These are phyloP conservation scores for Homolaphlyctis polyrhiza DNA, from an alignment of 371 early-diverging fungal genomes.

Conservation along the genomic window DNA sequence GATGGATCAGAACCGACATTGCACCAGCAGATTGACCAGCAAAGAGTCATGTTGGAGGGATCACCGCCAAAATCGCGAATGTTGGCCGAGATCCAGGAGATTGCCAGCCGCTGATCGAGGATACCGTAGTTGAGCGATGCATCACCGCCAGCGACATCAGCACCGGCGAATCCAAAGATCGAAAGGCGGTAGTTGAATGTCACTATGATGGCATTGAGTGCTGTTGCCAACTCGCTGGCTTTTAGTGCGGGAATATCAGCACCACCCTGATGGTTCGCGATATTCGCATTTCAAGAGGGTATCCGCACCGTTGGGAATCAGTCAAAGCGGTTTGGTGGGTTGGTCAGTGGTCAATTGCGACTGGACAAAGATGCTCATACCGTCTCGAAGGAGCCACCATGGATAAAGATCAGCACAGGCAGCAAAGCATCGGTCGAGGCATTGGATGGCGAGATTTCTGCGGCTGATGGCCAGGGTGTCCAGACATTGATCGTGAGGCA, in stretches of 20 bases:
- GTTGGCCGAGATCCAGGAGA: conserved; percentile 43
- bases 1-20: conserved; percentile 29
- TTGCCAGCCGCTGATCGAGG: conserved; percentile 38
- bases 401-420: conserved; percentile 23
- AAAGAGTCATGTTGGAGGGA: conserved; percentile 32
- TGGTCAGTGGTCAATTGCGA: too few relatives aligned
- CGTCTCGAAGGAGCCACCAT: conserved; percentile 19
- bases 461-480: too few relatives aligned
- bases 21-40: conserved; percentile 44
- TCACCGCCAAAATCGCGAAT: conserved; percentile 47
- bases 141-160: conserved; percentile 15
- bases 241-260: conserved; percentile 14
- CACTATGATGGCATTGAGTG: conserved; percentile 28
- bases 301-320: too few relatives aligned
- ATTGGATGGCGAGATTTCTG: too few relatives aligned
- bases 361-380: conserved; percentile 8
- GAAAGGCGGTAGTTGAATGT: conserved; percentile 32
- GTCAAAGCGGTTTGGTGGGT: too few relatives aligned
- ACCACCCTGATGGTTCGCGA: too few relatives aligned
- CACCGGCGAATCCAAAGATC: conserved; percentile 25
- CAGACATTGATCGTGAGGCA: conserved; percentile 26
- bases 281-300: too few relatives aligned
- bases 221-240: conserved; percentile 11
- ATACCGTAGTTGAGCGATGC: conserved; percentile 30
- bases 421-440: background rate